Conservation (phyloP, 306 rosid genomes). For the Hylodesmum podocarpum region DNA sequence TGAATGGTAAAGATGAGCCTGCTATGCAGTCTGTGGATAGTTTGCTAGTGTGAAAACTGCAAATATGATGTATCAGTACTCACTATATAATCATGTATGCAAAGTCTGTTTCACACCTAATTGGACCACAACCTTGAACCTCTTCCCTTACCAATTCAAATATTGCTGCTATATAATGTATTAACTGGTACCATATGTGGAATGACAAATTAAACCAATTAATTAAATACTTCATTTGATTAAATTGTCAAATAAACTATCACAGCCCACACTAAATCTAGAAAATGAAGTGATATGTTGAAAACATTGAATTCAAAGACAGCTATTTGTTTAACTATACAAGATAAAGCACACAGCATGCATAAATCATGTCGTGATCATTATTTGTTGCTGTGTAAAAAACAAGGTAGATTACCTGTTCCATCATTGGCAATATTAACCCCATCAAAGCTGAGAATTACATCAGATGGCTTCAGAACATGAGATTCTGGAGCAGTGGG, state of each 20-base stretch:
- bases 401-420: constrained; percentile 49
- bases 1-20: background rate
- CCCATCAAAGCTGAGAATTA: constrained; percentile 78
- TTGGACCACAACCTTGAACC: background rate
- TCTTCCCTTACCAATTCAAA: background rate
- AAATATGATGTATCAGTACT: background rate
- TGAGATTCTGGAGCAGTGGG: constrained; percentile 78
- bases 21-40: background rate
- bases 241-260: background rate
- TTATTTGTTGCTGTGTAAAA: background rate
- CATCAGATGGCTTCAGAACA: constrained; percentile 77
- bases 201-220: background rate
- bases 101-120: background rate
- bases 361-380: background rate
- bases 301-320: background rate
- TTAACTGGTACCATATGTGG: background rate
- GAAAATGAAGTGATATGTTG: background rate
- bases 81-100: background rate
- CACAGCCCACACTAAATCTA: background rate
- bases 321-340: background rate
- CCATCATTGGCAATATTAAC: constrained; percentile 82
- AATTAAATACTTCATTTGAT: background rate
- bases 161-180: background rate
- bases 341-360: background rate
- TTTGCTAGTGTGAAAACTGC: background rate